A percentile compares a stretch with the other conserved stretches of the same genome.
Conservation (phyloP, 257 asterid species). For the Nicotiana noctiflora region DNA sequence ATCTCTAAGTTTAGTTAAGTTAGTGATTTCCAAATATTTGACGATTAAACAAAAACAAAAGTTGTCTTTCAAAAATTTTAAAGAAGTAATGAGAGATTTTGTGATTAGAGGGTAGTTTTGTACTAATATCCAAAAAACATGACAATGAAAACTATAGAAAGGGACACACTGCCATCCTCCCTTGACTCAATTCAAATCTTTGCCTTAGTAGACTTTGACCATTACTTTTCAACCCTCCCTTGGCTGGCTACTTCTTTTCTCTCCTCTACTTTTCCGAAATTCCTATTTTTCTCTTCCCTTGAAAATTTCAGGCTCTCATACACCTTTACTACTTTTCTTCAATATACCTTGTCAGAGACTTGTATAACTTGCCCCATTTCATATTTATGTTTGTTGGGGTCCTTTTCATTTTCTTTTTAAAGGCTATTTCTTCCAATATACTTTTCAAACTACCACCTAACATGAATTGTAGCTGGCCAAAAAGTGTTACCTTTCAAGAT, state of each 20-base stretch:
- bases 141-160: neutral
- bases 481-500: neutral
- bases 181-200: constrained; percentile 14
- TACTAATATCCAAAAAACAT: neutral
- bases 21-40: too few species aligned
- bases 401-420: neutral
- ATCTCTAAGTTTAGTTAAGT: too few species aligned
- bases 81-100: neutral
- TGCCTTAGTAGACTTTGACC: constrained; percentile 12
- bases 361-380: neutral
- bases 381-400: neutral
- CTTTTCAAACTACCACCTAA: constrained; percentile 5
- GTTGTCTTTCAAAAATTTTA: neutral
- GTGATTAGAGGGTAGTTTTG: neutral
- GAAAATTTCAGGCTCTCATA: constrained; percentile 1
- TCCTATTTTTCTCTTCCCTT: constrained; percentile 9
- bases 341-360: neutral
- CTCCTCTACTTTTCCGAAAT: constrained; percentile 2
- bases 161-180: constrained; percentile 14
- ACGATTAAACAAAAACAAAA: too few species aligned
- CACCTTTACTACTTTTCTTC: constrained; percentile 5
- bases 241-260: constrained; percentile 6
- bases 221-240: constrained; percentile 9
- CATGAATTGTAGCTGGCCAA: neutral
- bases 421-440: neutral